phyloP scores from a whole-genome alignment of 768 basidiomycete genomes.

The Phylloporus arenicola region DNA sequence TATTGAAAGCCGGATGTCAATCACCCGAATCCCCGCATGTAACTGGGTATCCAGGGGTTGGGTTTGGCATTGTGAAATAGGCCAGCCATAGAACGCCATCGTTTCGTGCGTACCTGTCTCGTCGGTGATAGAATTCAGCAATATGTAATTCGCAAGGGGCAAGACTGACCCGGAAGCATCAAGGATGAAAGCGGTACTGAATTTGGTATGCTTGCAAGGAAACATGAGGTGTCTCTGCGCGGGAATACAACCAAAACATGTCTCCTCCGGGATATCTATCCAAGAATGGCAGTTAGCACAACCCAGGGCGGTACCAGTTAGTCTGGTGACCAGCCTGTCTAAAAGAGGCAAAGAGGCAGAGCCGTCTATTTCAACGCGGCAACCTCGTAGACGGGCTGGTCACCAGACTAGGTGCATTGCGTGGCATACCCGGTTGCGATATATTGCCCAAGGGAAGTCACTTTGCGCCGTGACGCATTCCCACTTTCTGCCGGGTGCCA shows the following conservation, averaged over 20 bases:
- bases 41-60: slow-evolving; percentile 62
- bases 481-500: slow-evolving; percentile 39
- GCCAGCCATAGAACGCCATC: slow-evolving; percentile 83
- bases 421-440: slow-evolving; percentile 45
- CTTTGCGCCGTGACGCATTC: slow-evolving; percentile 36
- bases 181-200: slow-evolving; percentile 62
- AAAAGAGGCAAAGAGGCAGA: no score
- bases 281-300: slow-evolving; percentile 2
- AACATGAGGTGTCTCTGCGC: slow-evolving; percentile 54
- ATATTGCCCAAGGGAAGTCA: slow-evolving; percentile 55
- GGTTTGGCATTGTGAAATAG: slow-evolving; percentile 82
- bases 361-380: no score
- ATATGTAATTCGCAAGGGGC: slow-evolving; percentile 20
- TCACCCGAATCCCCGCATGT: slow-evolving; percentile 67
- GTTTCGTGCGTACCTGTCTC: slow-evolving; percentile 12
- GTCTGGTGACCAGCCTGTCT: no score
- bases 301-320: neutral
- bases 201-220: slow-evolving; percentile 61
- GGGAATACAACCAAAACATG: slow-evolving; percentile 53
- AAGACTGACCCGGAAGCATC: slow-evolving; percentile 64
- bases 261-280: slow-evolving; percentile 43
- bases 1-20: slow-evolving; percentile 78
- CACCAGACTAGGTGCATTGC: neutral
- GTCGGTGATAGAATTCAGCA: neutral
- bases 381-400: no score